These are phyloP conservation scores for Rhodotorula sp. DNA, from an alignment of 1,284 basidiomycete genomes.

Conservation along the genomic window DNA sequence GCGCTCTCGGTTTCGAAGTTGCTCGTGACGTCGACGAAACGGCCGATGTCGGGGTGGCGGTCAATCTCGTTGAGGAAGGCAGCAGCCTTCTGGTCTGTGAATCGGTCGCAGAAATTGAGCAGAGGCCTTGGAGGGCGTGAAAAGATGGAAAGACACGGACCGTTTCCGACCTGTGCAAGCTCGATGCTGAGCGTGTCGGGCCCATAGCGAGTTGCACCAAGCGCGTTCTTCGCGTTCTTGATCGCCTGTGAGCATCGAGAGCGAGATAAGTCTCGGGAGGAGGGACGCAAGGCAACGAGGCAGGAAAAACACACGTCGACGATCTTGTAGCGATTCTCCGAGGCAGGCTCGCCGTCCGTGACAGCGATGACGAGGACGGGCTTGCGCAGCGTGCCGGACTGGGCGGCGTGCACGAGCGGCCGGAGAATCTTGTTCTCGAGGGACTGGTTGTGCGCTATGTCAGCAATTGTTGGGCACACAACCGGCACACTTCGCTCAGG, in stretches of 20 bases:
- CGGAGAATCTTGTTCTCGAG: slow-evolving; percentile 54
- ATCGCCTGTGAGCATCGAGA: slow-evolving; percentile 51
- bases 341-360: slow-evolving; percentile 30
- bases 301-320: neutral
- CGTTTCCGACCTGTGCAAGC: neutral
- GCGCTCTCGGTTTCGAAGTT: neutral
- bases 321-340: slow-evolving; percentile 8
- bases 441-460: neutral
- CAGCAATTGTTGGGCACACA: neutral
- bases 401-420: slow-evolving; percentile 54
- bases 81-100: slow-evolving; percentile 47
- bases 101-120: slow-evolving; percentile 38
- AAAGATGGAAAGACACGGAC: neutral
- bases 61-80: slow-evolving; percentile 55
- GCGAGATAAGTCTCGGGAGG: no score
- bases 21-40: slow-evolving; percentile 10
- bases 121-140: neutral
- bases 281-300: neutral
- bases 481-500: no score
- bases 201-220: slow-evolving; percentile 52
- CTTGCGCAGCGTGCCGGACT: slow-evolving; percentile 51
- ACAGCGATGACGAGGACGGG: slow-evolving; percentile 53
- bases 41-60: slow-evolving; percentile 45
- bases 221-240: slow-evolving; percentile 49
- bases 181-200: slow-evolving; percentile 53